Base-by-base conservation (phyloP, 106 monocot species). In the Posidonia australis region DNA sequence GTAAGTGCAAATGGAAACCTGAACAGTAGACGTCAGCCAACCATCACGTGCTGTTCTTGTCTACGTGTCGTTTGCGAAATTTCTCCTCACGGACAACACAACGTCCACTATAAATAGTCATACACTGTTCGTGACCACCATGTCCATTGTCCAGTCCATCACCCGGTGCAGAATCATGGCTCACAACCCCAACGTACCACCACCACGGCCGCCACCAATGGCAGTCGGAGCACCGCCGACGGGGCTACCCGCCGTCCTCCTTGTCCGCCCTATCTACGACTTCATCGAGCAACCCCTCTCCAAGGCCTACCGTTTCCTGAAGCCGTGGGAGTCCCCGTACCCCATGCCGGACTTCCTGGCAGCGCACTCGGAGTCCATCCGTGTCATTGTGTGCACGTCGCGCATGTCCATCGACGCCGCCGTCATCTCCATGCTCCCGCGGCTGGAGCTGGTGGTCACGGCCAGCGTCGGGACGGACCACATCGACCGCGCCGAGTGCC, bases 401-500 rank as follows among this genome's bases (percentile, higher is more conserved):
- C 16, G 16, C 49, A 24, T 30, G 9, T 16, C 28, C 5, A 10
- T 67, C 5, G 48, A 51, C 31, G 52, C 51, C n/a, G 17, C 16
- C 5, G 10, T 53, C 49, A 27, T 67, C 21, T 10, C 26, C 30
- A n/a, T 12, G 12, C 66, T 67, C n/a, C 66, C 66, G 13, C 29
- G 32, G 51, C 51, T 67, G 12, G 52, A 19, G 31, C 53, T 51
- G 20, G 52, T 67, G 10, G 18, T 67, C 6, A 29, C 66, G 30
- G 20, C 31, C 31, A 52, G 51, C 66, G 49, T 67, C 66, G 23
- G 31, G 30, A 20, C 13, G 46, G n/a, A n/a, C n/a, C n/a, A n/a
- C n/a, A 67, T 67, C 52, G 66, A 67, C 66, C n/a, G 51, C 24
- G 66, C 48, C 51, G 52, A 48, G 30, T 67, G 66, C 66, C 44